Percentiles rank a stretch among this genome's conserved stretches.
Evolutionary conservation across 192 early-diverging fungal species (phyloP).

Genomic region (Rhizophagus sp.): DNA sequence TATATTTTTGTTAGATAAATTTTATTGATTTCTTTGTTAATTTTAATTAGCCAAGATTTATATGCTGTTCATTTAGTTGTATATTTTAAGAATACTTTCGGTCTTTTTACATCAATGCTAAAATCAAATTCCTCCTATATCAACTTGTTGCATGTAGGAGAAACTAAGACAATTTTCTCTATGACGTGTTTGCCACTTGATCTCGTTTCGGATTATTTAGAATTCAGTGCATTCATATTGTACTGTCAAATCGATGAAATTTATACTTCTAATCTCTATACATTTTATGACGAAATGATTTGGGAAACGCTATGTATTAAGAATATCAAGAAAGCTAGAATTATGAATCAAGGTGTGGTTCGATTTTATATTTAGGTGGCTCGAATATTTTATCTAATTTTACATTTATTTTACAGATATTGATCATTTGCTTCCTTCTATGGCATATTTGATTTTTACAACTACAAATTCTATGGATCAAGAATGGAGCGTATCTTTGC

Average conservation of each 20-base stretch:
- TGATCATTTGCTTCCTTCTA: background rate
- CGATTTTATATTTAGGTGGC: background rate
- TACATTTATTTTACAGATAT: background rate
- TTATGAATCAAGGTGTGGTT: background rate
- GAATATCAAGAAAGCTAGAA: background rate
- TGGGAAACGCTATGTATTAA: background rate
- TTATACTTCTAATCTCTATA: background rate
- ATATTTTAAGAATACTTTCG: constrained; percentile 9
- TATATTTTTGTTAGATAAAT: too few relatives aligned
- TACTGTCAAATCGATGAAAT: background rate
- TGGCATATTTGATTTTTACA: background rate
- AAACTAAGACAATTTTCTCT: background rate
- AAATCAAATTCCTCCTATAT: background rate
- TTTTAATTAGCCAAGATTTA: constrained; percentile 4
- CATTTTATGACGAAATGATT: background rate
- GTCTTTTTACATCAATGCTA: background rate
- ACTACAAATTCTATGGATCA: background rate
- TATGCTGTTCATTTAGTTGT: background rate
- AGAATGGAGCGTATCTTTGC: background rate
- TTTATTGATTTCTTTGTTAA: background rate
- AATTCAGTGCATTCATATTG: background rate
- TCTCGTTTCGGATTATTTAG: background rate
- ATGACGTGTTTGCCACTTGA: constrained; percentile 2
- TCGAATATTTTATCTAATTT: background rate
- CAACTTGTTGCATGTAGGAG: background rate